phyloP scores from a whole-genome alignment of 83 land plant species.

The Picea abies region DNA sequence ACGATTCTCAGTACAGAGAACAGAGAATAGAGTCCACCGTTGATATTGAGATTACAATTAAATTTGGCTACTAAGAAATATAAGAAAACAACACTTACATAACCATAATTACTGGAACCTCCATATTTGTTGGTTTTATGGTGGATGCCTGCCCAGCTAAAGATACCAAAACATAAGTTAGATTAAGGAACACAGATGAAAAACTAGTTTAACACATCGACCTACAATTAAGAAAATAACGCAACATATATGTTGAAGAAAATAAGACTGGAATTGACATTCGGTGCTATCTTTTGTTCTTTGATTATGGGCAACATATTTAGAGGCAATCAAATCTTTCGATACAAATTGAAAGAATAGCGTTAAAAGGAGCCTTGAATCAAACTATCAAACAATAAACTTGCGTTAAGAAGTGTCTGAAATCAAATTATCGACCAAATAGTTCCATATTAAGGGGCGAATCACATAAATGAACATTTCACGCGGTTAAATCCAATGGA shows the following conservation, averaged over 20 bases:
- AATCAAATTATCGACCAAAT: background rate
- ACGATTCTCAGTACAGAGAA: too few relatives aligned
- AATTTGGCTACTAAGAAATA: background rate
- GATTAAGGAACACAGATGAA: background rate
- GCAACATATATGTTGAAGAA: background rate
- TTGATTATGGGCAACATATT: background rate
- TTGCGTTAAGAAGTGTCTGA: background rate
- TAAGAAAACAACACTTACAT: constrained; percentile 26
- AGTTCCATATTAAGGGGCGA: too few relatives aligned
- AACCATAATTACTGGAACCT: constrained; percentile 36
- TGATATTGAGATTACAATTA: background rate
- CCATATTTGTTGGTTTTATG: constrained; percentile 38
- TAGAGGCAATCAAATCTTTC: background rate
- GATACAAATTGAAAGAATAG: background rate
- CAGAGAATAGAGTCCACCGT: too few relatives aligned
- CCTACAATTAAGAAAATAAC: background rate
- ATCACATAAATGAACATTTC: background rate
- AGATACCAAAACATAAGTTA: background rate
- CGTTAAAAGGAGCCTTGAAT: too few relatives aligned
- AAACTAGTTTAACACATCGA: background rate
- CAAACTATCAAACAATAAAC: background rate
- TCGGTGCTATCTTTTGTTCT: background rate
- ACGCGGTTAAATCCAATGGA: background rate
- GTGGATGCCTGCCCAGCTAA: constrained; percentile 48
- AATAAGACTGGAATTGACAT: background rate